These are phyloP conservation scores for Athelia psychrophila DNA, from an alignment of 1,284 basidiomycete genomes.

Conservation along the genomic window DNA sequence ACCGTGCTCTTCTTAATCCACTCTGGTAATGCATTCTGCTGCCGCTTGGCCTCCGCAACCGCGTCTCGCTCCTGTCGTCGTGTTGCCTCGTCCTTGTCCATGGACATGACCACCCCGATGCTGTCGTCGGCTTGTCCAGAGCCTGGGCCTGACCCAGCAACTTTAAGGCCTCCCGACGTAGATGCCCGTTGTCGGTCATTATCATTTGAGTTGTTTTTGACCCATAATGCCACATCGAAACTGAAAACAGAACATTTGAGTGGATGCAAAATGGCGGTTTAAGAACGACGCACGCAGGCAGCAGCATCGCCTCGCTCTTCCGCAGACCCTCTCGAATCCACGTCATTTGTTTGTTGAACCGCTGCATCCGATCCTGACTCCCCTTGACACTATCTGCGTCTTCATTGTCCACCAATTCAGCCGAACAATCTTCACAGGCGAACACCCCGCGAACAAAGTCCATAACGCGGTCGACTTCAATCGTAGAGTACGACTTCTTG, in stretches of 20 bases:
- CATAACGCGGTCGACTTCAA: slow-evolving; percentile 84
- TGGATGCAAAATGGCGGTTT: not conserved
- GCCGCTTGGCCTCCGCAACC: slow-evolving; percentile 73
- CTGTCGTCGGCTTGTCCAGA: slow-evolving; percentile 61
- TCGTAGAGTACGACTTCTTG: slow-evolving; percentile 78
- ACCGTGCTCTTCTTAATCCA: slow-evolving; percentile 97
- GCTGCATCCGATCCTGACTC: slow-evolving; percentile 91
- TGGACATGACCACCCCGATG: slow-evolving; percentile 76
- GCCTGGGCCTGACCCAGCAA: slow-evolving; percentile 64
- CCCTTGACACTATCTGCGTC: slow-evolving; percentile 81
- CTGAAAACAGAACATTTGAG: slow-evolving; percentile 33
- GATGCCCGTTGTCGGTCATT: slow-evolving; percentile 53
- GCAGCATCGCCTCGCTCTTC: slow-evolving; percentile 84
- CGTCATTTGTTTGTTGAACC: slow-evolving; percentile 91
- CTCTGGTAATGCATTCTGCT: slow-evolving; percentile 88
- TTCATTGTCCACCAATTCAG: slow-evolving; percentile 90
- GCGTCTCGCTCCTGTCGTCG: slow-evolving; percentile 63
- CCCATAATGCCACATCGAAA: slow-evolving; percentile 81
- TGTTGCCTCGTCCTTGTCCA: slow-evolving; percentile 78
- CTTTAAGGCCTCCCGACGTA: slow-evolving; percentile 57
- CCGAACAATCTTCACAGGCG: slow-evolving; percentile 75
- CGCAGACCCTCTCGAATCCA: slow-evolving; percentile 86
- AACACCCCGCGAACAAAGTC: slow-evolving; percentile 64
- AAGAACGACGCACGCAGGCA: slow-evolving; percentile 62
- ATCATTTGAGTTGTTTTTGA: slow-evolving; percentile 64